Percentiles rank a stretch among this genome's conserved stretches.
Evolutionary conservation across 768 basidiomycete genomes (phyloP).

Genomic region (Amylocystis lapponica): DNA sequence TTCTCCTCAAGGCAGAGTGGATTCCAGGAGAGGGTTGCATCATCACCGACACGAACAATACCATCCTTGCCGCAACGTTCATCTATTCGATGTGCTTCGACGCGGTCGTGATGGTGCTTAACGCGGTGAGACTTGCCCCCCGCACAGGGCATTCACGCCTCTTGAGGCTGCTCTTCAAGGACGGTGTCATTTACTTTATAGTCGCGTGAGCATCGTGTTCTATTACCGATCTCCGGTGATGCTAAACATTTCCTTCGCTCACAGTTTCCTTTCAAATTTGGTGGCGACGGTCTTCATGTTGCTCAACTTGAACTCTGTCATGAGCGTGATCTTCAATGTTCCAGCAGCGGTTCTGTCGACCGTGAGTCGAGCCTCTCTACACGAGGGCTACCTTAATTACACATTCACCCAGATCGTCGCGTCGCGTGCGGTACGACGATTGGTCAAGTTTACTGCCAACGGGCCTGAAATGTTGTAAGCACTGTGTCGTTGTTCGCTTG

Average conservation of each 20-base stretch:
- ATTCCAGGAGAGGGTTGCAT: slow-evolving; percentile 43
- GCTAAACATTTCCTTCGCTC: neutral
- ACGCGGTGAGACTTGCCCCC: slow-evolving; percentile 49
- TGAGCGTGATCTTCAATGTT: slow-evolving; percentile 71
- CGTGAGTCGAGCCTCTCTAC: slow-evolving; percentile 39
- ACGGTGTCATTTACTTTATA: slow-evolving; percentile 71
- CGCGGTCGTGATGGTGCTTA: slow-evolving; percentile 52
- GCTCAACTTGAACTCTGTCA: slow-evolving; percentile 56
- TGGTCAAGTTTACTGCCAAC: slow-evolving; percentile 50
- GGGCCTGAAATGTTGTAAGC: slow-evolving; percentile 52
- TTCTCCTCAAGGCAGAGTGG: slow-evolving; percentile 57
- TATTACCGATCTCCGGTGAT: slow-evolving; percentile 6
- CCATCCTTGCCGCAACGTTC: slow-evolving; percentile 60
- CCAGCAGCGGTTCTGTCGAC: slow-evolving; percentile 68
- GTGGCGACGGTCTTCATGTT: slow-evolving; percentile 56
- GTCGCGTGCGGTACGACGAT: slow-evolving; percentile 54
- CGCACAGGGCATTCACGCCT: slow-evolving; percentile 38
- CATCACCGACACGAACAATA: slow-evolving; percentile 57
- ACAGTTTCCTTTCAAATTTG: slow-evolving; percentile 36
- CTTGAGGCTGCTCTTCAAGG: slow-evolving; percentile 59
- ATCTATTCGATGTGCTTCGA: slow-evolving; percentile 78
- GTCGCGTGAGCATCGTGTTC: slow-evolving; percentile 72
- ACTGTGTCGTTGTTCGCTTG: neutral
- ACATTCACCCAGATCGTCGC: slow-evolving; percentile 51
- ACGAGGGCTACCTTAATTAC: too few relatives aligned